Percentiles rank a stretch among this genome's conserved stretches.
Evolutionary conservation across 2,329 filamentous ascomycete genomes (phyloP).

Genomic region (Pseudogymnoascus sp.): DNA sequence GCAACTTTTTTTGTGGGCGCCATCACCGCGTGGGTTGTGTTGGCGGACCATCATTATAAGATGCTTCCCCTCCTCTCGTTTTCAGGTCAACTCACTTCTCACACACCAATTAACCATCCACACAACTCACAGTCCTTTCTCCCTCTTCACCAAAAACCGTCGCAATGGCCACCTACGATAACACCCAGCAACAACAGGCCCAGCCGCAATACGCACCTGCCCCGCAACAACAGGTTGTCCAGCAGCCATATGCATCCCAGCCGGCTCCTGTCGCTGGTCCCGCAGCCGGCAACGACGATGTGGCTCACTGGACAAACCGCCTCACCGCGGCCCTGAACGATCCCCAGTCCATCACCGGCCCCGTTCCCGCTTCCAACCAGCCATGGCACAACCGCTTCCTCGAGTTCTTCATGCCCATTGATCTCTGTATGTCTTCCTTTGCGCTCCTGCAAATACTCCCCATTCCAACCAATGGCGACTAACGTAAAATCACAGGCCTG

Average conservation of each 20-base stretch:
- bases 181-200: neutral
- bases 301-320: conserved; percentile 10
- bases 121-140: neutral
- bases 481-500: conserved; percentile 18
- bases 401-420: conserved; percentile 21
- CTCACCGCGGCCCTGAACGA: conserved; percentile 9
- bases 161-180: neutral
- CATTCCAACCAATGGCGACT: neutral
- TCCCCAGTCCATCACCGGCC: conserved; percentile 9
- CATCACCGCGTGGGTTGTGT: neutral
- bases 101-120: neutral
- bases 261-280: neutral
- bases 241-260: neutral
- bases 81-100: neutral
- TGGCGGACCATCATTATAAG: neutral
- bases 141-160: neutral
- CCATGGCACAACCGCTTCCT: conserved; percentile 18
- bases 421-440: conserved; percentile 14
- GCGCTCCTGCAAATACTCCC: neutral
- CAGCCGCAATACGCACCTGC: neutral
- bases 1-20: neutral
- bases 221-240: conserved; percentile 1
- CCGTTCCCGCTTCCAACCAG: neutral
- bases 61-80: neutral
- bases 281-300: conserved; percentile 6